A percentile compares a stretch with the other conserved stretches of the same genome.
Evolutionary conservation across 2,329 filamentous ascomycete genomes (phyloP).

Genomic region (Fusarium zealandicum): DNA sequence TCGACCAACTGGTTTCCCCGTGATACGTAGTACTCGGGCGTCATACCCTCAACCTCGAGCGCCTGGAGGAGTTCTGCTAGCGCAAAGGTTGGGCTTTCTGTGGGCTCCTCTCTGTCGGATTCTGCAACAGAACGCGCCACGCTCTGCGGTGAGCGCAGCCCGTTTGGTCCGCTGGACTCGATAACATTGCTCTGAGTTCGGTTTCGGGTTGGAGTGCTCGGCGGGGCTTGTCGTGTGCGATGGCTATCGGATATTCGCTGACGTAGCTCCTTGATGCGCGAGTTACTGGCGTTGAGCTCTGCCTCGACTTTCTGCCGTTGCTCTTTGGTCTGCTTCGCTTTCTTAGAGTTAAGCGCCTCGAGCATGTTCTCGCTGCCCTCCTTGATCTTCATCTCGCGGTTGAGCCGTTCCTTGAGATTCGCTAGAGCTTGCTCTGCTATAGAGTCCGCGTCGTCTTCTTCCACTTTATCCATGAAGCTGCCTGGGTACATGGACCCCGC

Average conservation of each 20-base stretch:
- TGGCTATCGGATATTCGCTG: conserved; percentile 68
- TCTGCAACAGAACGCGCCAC: conserved; percentile 62
- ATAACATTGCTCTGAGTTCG: conserved; percentile 57
- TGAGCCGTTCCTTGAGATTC: conserved; percentile 81
- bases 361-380: conserved; percentile 97
- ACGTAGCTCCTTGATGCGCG: conserved; percentile 68
- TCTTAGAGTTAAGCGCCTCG: conserved; percentile 92
- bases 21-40: conserved; percentile 93
- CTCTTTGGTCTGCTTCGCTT: conserved; percentile 92
- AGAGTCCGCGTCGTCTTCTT: conserved; percentile 65
- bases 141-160: conserved; percentile 65
- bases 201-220: conserved; percentile 60
- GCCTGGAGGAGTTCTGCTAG: conserved; percentile 90
- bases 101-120: conserved; percentile 71
- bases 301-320: conserved; percentile 81
- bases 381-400: conserved; percentile 97
- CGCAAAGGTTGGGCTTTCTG: conserved; percentile 90
- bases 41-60: conserved; percentile 85
- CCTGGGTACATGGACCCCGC: conserved; percentile 47
- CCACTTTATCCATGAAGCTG: conserved; percentile 62
- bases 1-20: conserved; percentile 93
- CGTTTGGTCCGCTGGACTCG: conserved; percentile 54
- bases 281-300: conserved; percentile 88
- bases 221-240: conserved; percentile 54
- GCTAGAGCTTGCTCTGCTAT: conserved; percentile 77